These are phyloP conservation scores for Plasmopara viticola DNA, from an alignment of 352 stramenopile genomes.

Conservation along the genomic window DNA sequence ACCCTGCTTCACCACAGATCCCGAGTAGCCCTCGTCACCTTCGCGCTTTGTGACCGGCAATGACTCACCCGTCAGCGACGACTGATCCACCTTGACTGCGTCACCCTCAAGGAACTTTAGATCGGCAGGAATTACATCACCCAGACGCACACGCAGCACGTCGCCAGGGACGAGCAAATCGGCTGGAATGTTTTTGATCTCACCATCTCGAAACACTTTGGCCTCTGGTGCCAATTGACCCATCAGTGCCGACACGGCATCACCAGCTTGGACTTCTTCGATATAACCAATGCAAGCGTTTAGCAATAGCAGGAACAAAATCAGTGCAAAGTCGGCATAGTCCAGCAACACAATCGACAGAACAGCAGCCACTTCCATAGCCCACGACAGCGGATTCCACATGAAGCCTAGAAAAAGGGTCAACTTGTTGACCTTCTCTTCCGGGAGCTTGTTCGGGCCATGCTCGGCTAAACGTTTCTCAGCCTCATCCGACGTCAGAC, in stretches of 20 bases:
- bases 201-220: constrained; percentile 78
- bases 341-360: constrained; percentile 73
- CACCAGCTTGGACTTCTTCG: constrained; percentile 80
- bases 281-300: constrained; percentile 77
- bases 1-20: constrained; percentile 81
- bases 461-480: constrained; percentile 69
- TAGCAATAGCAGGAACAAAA: constrained; percentile 61
- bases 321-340: constrained; percentile 68
- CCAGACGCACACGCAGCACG: constrained; percentile 73
- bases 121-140: constrained; percentile 91
- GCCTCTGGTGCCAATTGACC: constrained; percentile 77
- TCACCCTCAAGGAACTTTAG: constrained; percentile 82
- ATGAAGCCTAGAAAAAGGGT: constrained; percentile 74
- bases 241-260: constrained; percentile 87
- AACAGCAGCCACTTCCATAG: constrained; percentile 71
- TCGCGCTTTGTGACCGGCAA: constrained; percentile 86
- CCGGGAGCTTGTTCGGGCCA: constrained; percentile 76
- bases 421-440: constrained; percentile 74
- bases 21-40: constrained; percentile 74
- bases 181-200: constrained; percentile 58
- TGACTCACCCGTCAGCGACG: constrained; percentile 91
- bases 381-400: constrained; percentile 81
- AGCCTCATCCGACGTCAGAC: constrained; percentile 67
- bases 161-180: constrained; percentile 67
- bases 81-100: constrained; percentile 84